These are phyloP conservation scores for Phytophthora tubulina DNA, from an alignment of 352 stramenopile genomes.

Conservation along the genomic window DNA sequence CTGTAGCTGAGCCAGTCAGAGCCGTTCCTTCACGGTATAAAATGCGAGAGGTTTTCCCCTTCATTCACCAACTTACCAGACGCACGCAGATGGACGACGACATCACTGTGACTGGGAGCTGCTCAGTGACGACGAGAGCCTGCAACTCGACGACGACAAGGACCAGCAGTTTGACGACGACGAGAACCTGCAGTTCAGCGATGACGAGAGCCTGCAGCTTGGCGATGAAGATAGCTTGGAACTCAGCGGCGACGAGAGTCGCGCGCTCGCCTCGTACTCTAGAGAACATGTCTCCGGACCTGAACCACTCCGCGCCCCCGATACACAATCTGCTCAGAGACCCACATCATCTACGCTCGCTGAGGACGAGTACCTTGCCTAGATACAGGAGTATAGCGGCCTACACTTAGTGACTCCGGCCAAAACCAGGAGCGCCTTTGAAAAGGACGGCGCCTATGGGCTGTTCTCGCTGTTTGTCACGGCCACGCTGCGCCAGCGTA, in stretches of 20 bases:
- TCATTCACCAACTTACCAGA: not conserved
- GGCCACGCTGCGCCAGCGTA: constrained; percentile 4
- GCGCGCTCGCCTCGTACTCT: no score
- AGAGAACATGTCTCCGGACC: no score
- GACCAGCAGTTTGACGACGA: not conserved
- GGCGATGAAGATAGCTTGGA: no score
- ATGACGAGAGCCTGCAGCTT: no score
- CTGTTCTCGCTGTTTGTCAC: constrained; percentile 19
- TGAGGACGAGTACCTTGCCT: not conserved
- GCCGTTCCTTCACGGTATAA: not conserved
- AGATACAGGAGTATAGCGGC: not conserved
- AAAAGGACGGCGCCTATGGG: not conserved
- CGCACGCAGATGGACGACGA: not conserved
- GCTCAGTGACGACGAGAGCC: not conserved
- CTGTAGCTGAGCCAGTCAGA: not conserved
- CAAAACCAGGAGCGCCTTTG: no score
- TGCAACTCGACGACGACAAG: not conserved
- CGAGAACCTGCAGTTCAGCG: not conserved
- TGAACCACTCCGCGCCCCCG: no score
- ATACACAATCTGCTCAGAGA: no score
- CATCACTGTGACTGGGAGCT: not conserved
- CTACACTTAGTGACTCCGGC: not conserved
- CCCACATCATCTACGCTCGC: no score
- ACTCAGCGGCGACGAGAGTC: no score
- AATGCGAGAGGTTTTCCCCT: not conserved